These are phyloP conservation scores for Gossypium australe DNA, from an alignment of 345 rosid species.

Conservation along the genomic window DNA sequence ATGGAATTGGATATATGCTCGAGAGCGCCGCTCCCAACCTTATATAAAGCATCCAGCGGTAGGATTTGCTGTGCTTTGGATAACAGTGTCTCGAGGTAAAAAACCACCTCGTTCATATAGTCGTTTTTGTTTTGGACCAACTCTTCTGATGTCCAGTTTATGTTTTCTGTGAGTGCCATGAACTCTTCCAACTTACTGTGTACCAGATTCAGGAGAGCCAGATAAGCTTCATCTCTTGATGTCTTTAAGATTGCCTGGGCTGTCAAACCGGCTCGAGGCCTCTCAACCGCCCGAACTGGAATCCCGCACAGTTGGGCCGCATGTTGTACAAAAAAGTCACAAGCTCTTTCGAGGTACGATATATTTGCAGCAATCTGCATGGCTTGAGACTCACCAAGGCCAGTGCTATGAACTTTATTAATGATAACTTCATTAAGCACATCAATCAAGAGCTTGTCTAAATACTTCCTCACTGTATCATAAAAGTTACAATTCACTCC, in stretches of 20 bases:
- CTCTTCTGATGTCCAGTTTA: neutral
- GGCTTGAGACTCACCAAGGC: neutral
- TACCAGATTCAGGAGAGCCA: neutral
- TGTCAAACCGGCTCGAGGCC: neutral
- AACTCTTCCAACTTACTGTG: neutral
- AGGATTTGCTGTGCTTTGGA: neutral
- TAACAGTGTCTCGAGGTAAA: neutral
- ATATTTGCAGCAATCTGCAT: neutral
- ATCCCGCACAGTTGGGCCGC: neutral
- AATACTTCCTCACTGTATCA: neutral
- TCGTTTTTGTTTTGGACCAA: neutral
- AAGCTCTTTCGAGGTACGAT: neutral
- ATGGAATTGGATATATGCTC: conserved; percentile 70
- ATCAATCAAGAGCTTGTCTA: neutral
- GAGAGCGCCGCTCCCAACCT: conserved; percentile 69
- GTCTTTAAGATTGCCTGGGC: neutral
- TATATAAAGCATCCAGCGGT: conserved; percentile 23
- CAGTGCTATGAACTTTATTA: neutral
- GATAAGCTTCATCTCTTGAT: neutral
- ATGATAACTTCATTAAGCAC: neutral
- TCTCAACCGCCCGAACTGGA: neutral
- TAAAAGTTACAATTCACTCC: neutral
- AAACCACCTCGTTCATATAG: neutral
- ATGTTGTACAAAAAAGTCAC: neutral
- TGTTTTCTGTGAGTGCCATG: neutral